Base-by-base conservation (phyloP, 305 asterid genomes). In the Monarda citriodora region DNA sequence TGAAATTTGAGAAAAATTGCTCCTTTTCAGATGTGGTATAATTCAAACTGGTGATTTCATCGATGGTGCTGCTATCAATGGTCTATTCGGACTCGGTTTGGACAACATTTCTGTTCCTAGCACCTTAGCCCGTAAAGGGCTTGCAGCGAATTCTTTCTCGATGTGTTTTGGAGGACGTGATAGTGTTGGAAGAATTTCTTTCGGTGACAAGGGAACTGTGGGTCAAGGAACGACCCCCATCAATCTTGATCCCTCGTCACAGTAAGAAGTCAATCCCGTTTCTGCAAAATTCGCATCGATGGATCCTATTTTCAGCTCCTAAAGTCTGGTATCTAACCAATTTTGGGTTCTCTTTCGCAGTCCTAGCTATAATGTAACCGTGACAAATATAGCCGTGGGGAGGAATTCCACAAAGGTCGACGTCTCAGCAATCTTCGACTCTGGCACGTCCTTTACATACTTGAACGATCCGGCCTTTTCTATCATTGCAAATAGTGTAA, bases 371-470 rank as follows among this genome's bases (percentile, higher is more conserved):
- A 91, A 88, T 55, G 55, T 91, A 56, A 82, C 95, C 40, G 66
- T 95, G 67, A 84, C 95, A 31, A 87, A 85, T 72, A 74, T 83
- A 64, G 69, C 72, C 21, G 83, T 91, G 76, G 98, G 70, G 18
- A 51, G 60, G 9, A 82, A 83, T 62, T 62, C 71, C 57, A 74
- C 76, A 1, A 71, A 76, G 68, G 25, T 86, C 55, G 86, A 78
- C 67, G 74, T 83, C 71, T 56, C 83, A 3, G 97, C 84, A 49
- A 73, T 91, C 49, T 88, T 95, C 14, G 99, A 91, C 82, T 79
- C 98, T 7, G 97, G 98, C 65, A 91, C 98, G 55, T 95, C 99
- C 18, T 95, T 88, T 60, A 83, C 98, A 11, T 91, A 86, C 75
- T 66, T 95, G 79, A 85, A 77, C 26, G 87, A 88, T 51, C 96